Evolutionary conservation across 1,284 basidiomycete genomes (phyloP), one percentile per base, ranked within the genome.

Genomic region (Sporisorium iseilematis-ciliati): DNA sequence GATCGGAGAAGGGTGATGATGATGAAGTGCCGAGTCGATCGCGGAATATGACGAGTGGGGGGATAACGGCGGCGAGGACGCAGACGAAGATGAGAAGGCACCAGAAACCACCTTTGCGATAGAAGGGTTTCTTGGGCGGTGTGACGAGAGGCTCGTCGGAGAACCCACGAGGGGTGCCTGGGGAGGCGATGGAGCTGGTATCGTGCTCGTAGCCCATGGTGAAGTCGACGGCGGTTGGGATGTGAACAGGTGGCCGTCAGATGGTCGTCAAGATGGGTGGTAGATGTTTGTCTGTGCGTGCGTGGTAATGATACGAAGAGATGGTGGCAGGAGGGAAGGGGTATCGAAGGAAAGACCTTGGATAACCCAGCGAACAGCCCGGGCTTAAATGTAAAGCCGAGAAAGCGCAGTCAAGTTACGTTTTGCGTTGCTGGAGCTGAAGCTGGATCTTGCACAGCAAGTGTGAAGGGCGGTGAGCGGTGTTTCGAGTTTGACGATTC

Each of bases 11-110:
- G 11, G 64, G 52, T 4, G 57, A 53, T 11, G 21, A 53, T 3
- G 57, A 21, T 7, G 43, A 41, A 18, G 54, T 16, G 7, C 42
- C 38, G 2, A 74, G 55, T 12, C 63, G 55, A 20, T 69, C 62
- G 18, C 72, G 66, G 42, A 59, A 75, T 33, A 69, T 50, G 12
- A 75, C 66, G 2, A 69, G 56, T 1, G 72, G 66, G 6, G 72
- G 62, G 14, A 75, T 51, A 40, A 75, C 45, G 20, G 71, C 71
- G 7, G 66, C 66, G 21, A 60, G 38, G n/a, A 69, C 46, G 48
- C 52, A 55, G 51, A 66, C 10, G 31, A 69, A 42, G 40, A 75
- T 33, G 57, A 74, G 35, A 21, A 69, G 16, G 21, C 41, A 69
- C 62, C 65, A 68, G 49, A 74, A 64, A 16, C 58, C 51, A 7